Evolutionary conservation across 106 monocot genomes (phyloP).

Genomic region (Hemerocallis citrina): DNA sequence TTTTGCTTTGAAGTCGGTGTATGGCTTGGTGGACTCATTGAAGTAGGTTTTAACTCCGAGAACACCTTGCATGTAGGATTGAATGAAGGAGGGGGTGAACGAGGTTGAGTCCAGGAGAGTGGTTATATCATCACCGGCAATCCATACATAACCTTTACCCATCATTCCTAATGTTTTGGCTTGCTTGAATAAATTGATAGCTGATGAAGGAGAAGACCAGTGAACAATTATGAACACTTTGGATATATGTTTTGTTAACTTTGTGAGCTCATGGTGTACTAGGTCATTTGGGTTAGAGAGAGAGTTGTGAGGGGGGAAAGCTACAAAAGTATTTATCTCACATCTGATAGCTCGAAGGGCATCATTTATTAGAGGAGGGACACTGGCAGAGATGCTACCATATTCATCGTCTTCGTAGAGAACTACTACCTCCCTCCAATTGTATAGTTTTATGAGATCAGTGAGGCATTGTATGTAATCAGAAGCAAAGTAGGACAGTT

Average conservation of each 20-base stretch:
- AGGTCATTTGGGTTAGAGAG: neutral
- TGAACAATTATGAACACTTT: slow-evolving; percentile 15
- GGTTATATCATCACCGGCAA: slow-evolving; percentile 5
- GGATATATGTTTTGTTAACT: neutral
- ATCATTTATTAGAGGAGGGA: neutral
- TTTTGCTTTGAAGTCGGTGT: neutral
- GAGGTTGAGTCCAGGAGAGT: slow-evolving; percentile 9
- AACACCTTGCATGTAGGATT: slow-evolving; percentile 16
- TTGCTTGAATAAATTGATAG: neutral
- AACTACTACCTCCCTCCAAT: slow-evolving; percentile 12
- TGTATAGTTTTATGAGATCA: neutral
- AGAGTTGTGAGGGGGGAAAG: slow-evolving; percentile 7
- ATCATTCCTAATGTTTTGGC: slow-evolving; percentile 12
- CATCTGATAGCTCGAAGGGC: slow-evolving; percentile 7
- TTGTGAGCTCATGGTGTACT: neutral
- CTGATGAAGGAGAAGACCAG: slow-evolving; percentile 6
- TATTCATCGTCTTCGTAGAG: slow-evolving; percentile 16
- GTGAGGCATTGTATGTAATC: no score
- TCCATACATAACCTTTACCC: slow-evolving; percentile 13
- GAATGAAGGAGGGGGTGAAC: slow-evolving; percentile 9
- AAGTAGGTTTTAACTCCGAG: slow-evolving; percentile 1
- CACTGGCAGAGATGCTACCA: slow-evolving; percentile 1
- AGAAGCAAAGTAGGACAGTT: no score
- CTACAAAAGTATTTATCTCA: neutral
- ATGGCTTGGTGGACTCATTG: neutral